These are phyloP conservation scores for Erodium trifolium DNA, from an alignment of 441 rosid species.

Conservation along the genomic window DNA sequence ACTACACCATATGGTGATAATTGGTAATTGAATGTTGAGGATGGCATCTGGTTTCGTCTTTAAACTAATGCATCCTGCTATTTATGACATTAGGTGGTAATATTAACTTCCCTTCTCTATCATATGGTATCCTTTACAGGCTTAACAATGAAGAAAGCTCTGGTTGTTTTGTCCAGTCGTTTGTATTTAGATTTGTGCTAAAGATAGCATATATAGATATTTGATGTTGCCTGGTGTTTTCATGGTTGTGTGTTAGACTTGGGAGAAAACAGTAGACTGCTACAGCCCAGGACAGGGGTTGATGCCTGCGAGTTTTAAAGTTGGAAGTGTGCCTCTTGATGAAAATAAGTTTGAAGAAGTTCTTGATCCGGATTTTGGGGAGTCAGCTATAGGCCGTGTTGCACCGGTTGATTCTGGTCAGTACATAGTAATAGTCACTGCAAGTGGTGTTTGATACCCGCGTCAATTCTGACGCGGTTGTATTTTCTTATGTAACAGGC, in stretches of 20 bases:
- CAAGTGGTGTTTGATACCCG: no score
- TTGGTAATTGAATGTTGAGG: not conserved
- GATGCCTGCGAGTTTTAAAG: conserved; percentile 97
- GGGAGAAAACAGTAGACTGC: conserved; percentile 98
- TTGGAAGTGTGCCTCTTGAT: conserved; percentile 55
- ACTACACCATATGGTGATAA: not conserved
- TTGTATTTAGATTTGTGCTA: no score
- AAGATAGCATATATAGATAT: no score
- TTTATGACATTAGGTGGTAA: not conserved
- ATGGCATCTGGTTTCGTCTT: not conserved
- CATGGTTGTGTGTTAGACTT: conserved; percentile 38
- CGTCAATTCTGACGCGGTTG: no score
- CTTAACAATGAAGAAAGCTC: no score
- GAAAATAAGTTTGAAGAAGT: conserved; percentile 81
- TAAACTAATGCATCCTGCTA: not conserved
- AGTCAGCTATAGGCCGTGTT: conserved; percentile 92
- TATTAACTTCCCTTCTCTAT: no score
- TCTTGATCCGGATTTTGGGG: conserved; percentile 85
- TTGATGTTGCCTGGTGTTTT: no score
- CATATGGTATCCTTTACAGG: no score
- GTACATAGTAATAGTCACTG: not conserved
- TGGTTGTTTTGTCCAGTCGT: no score
- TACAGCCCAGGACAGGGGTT: conserved; percentile 81
- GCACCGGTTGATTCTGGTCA: conserved; percentile 75
- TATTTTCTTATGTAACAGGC: not conserved